phyloP scores from a whole-genome alignment of 192 early-diverging fungal genomes.

The Dissophora globulifera region DNA sequence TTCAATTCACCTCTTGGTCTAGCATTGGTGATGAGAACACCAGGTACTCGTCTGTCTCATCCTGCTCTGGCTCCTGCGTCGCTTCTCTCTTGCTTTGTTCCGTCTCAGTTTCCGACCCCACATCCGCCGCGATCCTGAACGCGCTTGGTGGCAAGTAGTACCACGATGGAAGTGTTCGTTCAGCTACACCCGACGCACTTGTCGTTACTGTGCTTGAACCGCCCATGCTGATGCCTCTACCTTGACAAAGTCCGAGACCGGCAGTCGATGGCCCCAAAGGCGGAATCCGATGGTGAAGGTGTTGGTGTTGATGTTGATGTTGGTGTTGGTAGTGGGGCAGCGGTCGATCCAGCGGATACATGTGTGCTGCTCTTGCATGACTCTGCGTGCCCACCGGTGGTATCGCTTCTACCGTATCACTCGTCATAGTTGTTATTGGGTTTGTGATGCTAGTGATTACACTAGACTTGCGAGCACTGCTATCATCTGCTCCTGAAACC shows the following conservation, averaged over 20 bases:
- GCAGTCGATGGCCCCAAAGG: background rate
- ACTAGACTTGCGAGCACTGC: too few species aligned
- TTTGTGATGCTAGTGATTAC: too few species aligned
- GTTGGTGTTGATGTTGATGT: background rate
- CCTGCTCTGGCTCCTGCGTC: constrained; percentile 4
- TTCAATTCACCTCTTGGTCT: too few species aligned
- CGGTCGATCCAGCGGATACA: too few species aligned
- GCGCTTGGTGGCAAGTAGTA: constrained; percentile 42
- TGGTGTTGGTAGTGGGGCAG: too few species aligned
- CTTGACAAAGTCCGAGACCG: background rate
- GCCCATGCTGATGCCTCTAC: background rate
- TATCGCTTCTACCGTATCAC: too few species aligned
- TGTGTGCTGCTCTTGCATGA: too few species aligned
- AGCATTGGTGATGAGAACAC: constrained; percentile 2
- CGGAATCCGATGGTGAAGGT: background rate
- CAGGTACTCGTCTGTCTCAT: constrained; percentile 13
- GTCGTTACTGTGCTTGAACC: too few species aligned
- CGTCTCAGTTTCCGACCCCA: constrained; percentile 18
- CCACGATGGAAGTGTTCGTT: constrained; percentile 4
- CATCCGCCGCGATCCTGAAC: constrained; percentile 17
- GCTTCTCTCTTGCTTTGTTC: background rate
- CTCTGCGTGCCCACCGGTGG: background rate
- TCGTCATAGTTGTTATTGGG: background rate
- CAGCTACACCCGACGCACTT: too few species aligned
- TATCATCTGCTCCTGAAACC: too few species aligned